Evolutionary conservation across 2,329 filamentous ascomycete species (phyloP), one percentile per base, ranked within the genome.

Genomic region (Colletotrichum sp.): DNA sequence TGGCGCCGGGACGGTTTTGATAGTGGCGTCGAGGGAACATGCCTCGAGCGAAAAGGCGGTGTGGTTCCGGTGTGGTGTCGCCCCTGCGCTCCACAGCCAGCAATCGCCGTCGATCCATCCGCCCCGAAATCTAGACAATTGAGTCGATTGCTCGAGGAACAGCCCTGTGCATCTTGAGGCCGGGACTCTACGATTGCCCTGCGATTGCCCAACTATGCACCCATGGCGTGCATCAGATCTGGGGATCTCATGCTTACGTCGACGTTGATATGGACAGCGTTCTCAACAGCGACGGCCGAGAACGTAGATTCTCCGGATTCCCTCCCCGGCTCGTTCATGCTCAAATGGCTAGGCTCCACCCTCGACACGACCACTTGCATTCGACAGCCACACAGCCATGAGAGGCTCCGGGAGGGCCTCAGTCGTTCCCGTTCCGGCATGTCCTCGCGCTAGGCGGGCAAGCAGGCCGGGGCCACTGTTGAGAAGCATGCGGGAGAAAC

Each of bases 21-120:
- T 34, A 25, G 74, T 77, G 74, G 74, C 62, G 74, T 75, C 32
- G 58, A 74, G 74, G 69, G 69, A 68, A 66, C 16, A 70, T 70
- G 73, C 60, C 61, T 71, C 65, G 61, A 71, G 55, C 52, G 71
- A 79, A 79, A 79, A 78, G 76, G 78, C 78, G 78, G 78, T 79
- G 78, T 77, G 75, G 56, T 71, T 48, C 56, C 27, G 60, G 43
- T 48, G 39, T 76, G 76, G 74, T 77, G 76, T 77, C 67, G 62
- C 70, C 18, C 58, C 55, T 61, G 36, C 76, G 68, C 58, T 75
- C 39, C 58, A 67, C 52, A 74, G 62, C 76, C 58, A 70, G 74
- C 52, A 48, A 62, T 18, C 36, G 30, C 43, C n/a, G 68, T 76
- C 58, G 61, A 55, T 74, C 36, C 28, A 68, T 69, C 56, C 56